Conservation (phyloP, 2,329 filamentous ascomycete genomes). For the Penicillium sp. region DNA sequence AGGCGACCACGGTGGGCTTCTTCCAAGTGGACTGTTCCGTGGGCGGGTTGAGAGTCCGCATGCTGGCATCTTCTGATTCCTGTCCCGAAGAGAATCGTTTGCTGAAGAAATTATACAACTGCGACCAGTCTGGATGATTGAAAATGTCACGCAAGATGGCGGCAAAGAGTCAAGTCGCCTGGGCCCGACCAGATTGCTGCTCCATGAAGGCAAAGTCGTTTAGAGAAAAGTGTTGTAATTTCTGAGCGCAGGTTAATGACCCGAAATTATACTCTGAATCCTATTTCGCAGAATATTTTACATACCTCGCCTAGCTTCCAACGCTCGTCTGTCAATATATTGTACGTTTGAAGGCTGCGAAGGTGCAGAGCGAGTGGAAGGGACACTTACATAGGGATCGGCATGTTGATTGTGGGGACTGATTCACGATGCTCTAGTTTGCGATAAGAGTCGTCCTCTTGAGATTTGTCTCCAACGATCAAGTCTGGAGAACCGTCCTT, state of each 20-base stretch:
- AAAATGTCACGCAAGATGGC: slow-evolving; percentile 5
- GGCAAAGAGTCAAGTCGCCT: not conserved
- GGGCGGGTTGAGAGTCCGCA: not conserved
- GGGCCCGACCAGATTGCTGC: not conserved
- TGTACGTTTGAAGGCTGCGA: not conserved
- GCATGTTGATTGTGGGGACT: not conserved
- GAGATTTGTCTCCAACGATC: not conserved
- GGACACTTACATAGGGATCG: slow-evolving; percentile 4
- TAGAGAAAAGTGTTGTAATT: not conserved
- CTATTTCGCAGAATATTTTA: not conserved
- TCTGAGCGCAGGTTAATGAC: not conserved
- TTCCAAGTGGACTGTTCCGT: not conserved
- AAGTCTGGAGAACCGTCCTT: not conserved
- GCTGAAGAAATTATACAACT: slow-evolving; percentile 8
- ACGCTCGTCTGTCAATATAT: not conserved
- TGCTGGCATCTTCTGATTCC: not conserved
- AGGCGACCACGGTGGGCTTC: slow-evolving; percentile 7
- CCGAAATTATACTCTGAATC: not conserved
- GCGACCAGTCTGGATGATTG: slow-evolving; percentile 8
- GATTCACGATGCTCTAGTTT: not conserved
- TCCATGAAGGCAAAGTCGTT: slow-evolving; percentile 4
- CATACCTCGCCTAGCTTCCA: slow-evolving; percentile 8
- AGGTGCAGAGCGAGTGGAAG: slow-evolving; percentile 8
- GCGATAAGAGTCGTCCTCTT: not conserved
- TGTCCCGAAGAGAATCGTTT: not conserved